Evolutionary conservation across 805 yeast genomes (phyloP), one percentile per base, ranked within the genome.

Genomic region (Candida piceae): DNA sequence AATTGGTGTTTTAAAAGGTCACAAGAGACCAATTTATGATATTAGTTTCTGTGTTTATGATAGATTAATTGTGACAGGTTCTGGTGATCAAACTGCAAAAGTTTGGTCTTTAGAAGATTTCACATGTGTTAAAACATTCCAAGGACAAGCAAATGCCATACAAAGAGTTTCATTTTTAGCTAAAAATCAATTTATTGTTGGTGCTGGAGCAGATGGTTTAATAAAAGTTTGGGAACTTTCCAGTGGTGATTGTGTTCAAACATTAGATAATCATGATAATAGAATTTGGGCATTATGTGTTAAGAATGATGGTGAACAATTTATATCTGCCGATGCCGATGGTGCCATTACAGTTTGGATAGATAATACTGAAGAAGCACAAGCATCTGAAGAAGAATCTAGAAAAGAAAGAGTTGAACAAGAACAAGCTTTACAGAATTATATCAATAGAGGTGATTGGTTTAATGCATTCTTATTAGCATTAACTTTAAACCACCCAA

Each of bases 11-110:
- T 65, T 93, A 44, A 78, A 78, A 42, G 97, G 96, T 13, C 99
- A 93, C 61, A 84, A 80, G 57, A 76, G 99, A 52, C 97, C 97
- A 10, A 74, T 93, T 30, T 93, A 97, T 95, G 94, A 86, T 55
- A 79, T 88, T 22, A 72, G 74, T 44, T 93, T 93, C 58, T 84
- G 87, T 51, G 78, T 77, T 25, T 84, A 70, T 59, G 96, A 87
- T 51, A 80, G 85, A 58, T 59, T 80, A 1, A 46, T 93, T 15
- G 81, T 77, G 17, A 89, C 97, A 1, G 80, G 83, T n/a, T 78
- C 94, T 23, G 97, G 97, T 45, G 99, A 90, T 60, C 87, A 86
- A 56, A 83, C 96, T 0, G 72, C 84, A 40, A 84, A 86, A 52
- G 70, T 88, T 29, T 93, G 99, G 99, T 83, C 84, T 24, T 64